Base-by-base conservation (phyloP, 2,329 filamentous ascomycete species). In the Paecilomyces sp. region DNA sequence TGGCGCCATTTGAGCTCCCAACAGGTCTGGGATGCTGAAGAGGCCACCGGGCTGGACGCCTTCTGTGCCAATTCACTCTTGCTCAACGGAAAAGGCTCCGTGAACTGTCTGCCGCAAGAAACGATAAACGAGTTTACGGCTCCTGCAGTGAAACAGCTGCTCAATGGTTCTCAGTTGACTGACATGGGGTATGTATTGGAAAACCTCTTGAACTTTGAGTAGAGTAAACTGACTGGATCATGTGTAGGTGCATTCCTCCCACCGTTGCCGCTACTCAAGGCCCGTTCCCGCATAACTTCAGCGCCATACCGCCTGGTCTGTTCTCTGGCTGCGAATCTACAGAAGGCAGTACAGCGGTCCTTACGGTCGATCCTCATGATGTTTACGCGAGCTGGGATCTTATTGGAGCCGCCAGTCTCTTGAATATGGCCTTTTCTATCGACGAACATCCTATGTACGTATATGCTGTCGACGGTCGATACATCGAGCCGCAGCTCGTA, bases 41-140 rank as follows among this genome's bases (percentile, higher is more conserved):
- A 71, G 31, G 64, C 66, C 5, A 66, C 70, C 12, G 72, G 71
- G 0, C 61, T 74, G 25, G 73, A 80, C 3, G 74, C 82, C 24
- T 75, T 78, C 0, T 88, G 86, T 72, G 83, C 83, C 62, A 85
- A 87, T 65, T 80, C 84, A 0, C 74, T 88, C 13, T 71, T 88
- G 11, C 76, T 88, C 56, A 88, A 88, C 60, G 86, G 86, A 25
- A 83, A 85, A 56, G 72, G 72, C 1, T 71, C 71, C 3, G 60
- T 69, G 8, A 64, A 62, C 13, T 71, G 70, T 33, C 60, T 68
- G 1, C 56, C 66, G 3, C 65, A 61, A 13, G 63, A 62, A 5
- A 58, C 63, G 24, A 65, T 70, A 34, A 70, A 75, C 31, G 66
- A 73, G 2, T 74, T 74, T 55, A 74, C 72, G 0, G 73, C 71